Percentiles rank a stretch among this genome's conserved stretches.
Conservation (phyloP, 306 rosid genomes). For the Prunus campanulata region DNA sequence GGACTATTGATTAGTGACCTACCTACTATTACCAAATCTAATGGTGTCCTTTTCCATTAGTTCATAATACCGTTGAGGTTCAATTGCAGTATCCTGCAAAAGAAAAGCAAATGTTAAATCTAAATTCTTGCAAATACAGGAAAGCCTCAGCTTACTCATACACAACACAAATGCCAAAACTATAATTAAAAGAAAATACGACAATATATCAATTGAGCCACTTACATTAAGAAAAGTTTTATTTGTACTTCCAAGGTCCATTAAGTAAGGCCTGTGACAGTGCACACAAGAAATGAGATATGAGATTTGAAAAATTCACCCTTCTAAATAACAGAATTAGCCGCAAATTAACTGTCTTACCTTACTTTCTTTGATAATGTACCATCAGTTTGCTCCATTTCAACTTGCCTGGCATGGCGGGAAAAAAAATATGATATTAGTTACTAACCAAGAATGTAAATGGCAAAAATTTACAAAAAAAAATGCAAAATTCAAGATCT, state of each 20-base stretch:
- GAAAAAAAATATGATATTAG: conserved; percentile 9
- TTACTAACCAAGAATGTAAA: background rate
- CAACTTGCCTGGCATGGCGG: conserved; percentile 66
- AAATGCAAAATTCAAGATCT: conserved; percentile 22
- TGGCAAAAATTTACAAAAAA: conserved; percentile 4
- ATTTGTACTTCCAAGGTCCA: conserved; percentile 99
- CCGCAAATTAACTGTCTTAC: conserved; percentile 35
- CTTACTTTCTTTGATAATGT: conserved; percentile 48
- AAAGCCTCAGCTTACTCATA: conserved; percentile 8
- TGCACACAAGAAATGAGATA: conserved; percentile 26
- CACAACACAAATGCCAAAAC: conserved; percentile 14
- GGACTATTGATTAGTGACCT: conserved; percentile 29
- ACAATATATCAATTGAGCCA: conserved; percentile 10
- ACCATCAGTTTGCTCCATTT: conserved; percentile 83
- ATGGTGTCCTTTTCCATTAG: conserved; percentile 86
- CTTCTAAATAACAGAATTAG: background rate
- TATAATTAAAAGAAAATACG: background rate
- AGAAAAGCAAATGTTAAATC: conserved; percentile 13
- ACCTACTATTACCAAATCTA: conserved; percentile 95
- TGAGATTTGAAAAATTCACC: conserved; percentile 15
- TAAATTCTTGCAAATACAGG: conserved; percentile 8
- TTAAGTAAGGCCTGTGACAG: conserved; percentile 73
- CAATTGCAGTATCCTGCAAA: conserved; percentile 84
- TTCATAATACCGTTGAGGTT: conserved; percentile 92
- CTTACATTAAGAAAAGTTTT: conserved; percentile 91